Evolutionary conservation across 495 filamentous ascomycete genomes (phyloP), one percentile per base, ranked within the genome.

Genomic region (Aspergillus campestris): DNA sequence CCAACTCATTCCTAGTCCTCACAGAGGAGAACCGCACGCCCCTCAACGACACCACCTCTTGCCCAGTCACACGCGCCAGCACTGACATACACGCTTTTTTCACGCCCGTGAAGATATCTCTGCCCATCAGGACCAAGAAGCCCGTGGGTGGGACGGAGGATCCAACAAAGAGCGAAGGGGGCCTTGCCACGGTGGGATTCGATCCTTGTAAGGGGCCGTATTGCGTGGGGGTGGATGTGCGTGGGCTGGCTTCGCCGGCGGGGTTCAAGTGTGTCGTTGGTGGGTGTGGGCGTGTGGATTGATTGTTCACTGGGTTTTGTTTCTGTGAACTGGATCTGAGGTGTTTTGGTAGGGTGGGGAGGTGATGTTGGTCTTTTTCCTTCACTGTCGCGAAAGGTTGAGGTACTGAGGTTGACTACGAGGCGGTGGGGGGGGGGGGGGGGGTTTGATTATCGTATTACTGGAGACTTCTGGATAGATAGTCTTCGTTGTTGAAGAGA

Each of bases 231-330:
- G 45, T 47, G 3, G 11, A 8, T 5, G 42, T 53, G 32, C 31
- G 35, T 7, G 30, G 12, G 0, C 31, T 56, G 8, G 18, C 1
- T 0, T 49, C 45, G 3, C 39, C 53, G 0, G 10, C 31, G 31
- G 52, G 50, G 2, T 59, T 53, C 36, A 38, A 44, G 30, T 59
- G 56, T 36, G 53, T 59, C 50, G 49, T 59, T 29, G 10, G 14
- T 6, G 48, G 52, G 8, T 56, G 56, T 44, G 47, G 39, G 13
- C 31, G 24, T 11, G 45, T 42, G 6, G 46, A 53, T 44, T 58
- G 32, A 40, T 4, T 58, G 32, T 36, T 4, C 11, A 12, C 7
- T 44, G 30, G 35, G 2, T 33, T 7, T 38, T 11, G 9, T 47
- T 27, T 9, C 14, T 47, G 24, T 27, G 8, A n/a, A 40, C 5